Percentiles rank a stretch among this genome's conserved stretches.
phyloP scores from a whole-genome alignment of 1,284 basidiomycete genomes.

The Pseudozyma thailandica region DNA sequence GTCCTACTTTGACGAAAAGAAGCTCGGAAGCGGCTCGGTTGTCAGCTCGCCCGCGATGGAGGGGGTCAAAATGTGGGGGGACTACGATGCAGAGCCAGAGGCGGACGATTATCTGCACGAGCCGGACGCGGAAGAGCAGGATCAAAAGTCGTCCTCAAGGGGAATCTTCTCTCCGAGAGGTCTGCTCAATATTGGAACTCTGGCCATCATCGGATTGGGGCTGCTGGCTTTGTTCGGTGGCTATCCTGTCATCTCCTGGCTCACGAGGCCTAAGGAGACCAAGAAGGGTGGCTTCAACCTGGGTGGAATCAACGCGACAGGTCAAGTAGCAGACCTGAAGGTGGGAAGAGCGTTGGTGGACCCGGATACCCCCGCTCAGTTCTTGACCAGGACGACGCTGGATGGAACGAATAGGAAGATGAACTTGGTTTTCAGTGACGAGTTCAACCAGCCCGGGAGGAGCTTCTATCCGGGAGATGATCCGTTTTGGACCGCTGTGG shows the following conservation, averaged over 20 bases:
- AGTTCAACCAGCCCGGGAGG: conserved; percentile 60
- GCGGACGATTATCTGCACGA: conserved; percentile 39
- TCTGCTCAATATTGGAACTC: conserved; percentile 43
- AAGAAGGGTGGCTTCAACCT: conserved; percentile 47
- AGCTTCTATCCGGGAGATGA: conserved; percentile 65
- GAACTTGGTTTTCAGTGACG: conserved; percentile 64
- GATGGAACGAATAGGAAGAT: conserved; percentile 39
- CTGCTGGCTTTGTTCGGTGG: conserved; percentile 51
- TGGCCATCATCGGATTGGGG: conserved; percentile 33
- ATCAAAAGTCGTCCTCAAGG: conserved; percentile 2
- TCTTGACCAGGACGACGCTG: conserved; percentile 25
- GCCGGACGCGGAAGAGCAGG: conserved; percentile 47
- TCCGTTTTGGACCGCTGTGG: conserved; percentile 68
- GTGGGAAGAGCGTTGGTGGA: conserved; percentile 50
- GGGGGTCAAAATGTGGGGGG: conserved; percentile 39
- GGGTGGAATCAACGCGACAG: conserved; percentile 44
- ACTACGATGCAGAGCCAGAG: conserved; percentile 30
- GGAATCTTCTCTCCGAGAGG: conserved; percentile 28
- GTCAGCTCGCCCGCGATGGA: conserved; percentile 7
- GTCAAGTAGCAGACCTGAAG: conserved; percentile 38
- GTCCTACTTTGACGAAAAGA: conserved; percentile 39
- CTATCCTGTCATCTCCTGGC: conserved; percentile 49
- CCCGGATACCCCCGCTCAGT: conserved; percentile 52
- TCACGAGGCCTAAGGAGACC: conserved; percentile 4
- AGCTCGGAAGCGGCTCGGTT: conserved; percentile 4